Base-by-base conservation (phyloP, 108 stramenopile species). In the Pinguiococcus pyrenoidosus region DNA sequence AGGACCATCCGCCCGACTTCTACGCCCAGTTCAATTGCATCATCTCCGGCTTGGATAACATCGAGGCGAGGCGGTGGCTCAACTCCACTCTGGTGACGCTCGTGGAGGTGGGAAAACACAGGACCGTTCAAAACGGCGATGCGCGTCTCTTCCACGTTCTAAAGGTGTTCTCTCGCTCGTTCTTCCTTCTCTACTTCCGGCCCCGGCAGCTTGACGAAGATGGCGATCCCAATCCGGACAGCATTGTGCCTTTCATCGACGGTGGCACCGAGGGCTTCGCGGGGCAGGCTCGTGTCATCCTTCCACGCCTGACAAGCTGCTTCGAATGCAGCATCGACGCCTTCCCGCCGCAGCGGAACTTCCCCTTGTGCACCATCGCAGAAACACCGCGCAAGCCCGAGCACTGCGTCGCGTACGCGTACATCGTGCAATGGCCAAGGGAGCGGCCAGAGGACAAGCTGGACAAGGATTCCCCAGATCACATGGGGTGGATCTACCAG, bases 241-340 rank as follows among this genome's bases (percentile, higher is more conserved):
- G 82, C 0, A 89, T 99, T 49, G 84, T 99, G 43, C 98, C 98
- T 14, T 71, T 96, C 41, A 79, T 99, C 32, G 98, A 99, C 51
- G 98, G 98, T 3, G 98, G 98, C 36, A 96, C 98, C 13, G 98
- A 99, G 69, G 98, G 89, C 8, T 94, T 99, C 63, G 70, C 78
- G n/a, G 98, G 98, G 27, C 94, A 99, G 63, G 80, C 89, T 4
- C 80, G 98, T 47, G 80, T 99, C 29, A 96, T 99, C 35, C 45
- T 99, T 24, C 98, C 98, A 4, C 66, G 83, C 8, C 71, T 92
- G 56, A 99, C 95, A 0, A 73, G 79, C 23, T 99, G 98, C 75
- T 99, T 99, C 66, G 94, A 97, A 68, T 99, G 98, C 59, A 72
- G 77, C 27, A 63, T 99, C 16, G 89, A 89, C 66, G 56, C 86